Evolutionary conservation across 306 rosid genomes (phyloP).

Genomic region (Hippophae tibetana): DNA sequence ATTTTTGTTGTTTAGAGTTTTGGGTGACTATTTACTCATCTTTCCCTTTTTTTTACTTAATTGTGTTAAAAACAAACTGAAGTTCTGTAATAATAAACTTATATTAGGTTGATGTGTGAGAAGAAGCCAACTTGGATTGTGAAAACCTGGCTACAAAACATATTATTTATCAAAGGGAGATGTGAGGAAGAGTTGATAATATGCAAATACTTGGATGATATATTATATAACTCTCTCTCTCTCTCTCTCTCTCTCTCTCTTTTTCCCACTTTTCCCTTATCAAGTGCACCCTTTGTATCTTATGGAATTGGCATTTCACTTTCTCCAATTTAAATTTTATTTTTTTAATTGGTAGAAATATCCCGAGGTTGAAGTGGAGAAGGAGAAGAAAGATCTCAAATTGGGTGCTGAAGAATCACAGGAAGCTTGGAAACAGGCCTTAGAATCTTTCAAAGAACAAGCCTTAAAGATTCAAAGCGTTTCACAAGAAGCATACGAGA

Average conservation of each 20-base stretch:
- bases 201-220: background rate
- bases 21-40: too few species aligned
- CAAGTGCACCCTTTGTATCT: background rate
- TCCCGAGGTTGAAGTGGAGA: slow-evolving; percentile 50
- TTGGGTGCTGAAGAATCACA: slow-evolving; percentile 48
- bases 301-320: slow-evolving; percentile 1
- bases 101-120: background rate
- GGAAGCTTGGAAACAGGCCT: slow-evolving; percentile 66
- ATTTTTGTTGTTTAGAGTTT: too few species aligned
- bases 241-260: background rate
- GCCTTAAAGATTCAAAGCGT: slow-evolving; percentile 59
- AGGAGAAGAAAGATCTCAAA: slow-evolving; percentile 26
- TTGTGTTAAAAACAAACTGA: too few species aligned
- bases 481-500: slow-evolving; percentile 79
- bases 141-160: background rate
- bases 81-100: background rate
- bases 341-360: slow-evolving; percentile 25
- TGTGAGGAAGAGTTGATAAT: background rate
- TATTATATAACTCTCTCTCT: background rate
- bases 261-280: background rate
- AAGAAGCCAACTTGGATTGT: background rate
- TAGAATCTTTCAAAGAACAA: slow-evolving; percentile 76
- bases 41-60: too few species aligned
- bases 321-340: background rate
- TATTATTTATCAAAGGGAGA: background rate